Base-by-base conservation (phyloP, 2,329 filamentous ascomycete genomes). In the Fusarium sp. region DNA sequence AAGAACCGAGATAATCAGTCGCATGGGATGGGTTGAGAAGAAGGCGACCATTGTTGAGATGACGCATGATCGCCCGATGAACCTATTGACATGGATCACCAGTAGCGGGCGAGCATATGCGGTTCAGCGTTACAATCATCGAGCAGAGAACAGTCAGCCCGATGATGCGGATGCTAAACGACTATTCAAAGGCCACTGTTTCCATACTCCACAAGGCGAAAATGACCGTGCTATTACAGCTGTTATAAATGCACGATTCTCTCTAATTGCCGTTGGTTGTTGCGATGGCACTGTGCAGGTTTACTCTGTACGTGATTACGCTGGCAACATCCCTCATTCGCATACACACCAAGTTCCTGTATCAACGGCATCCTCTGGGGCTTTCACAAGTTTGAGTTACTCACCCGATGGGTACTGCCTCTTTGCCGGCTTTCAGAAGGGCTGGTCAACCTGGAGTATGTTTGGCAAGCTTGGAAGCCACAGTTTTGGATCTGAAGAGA, bases 361-460 rank as follows among this genome's bases (percentile, higher is more conserved):
- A 1, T 93, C 94, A 2, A 78, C 83, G 6, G 80, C 84, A 19
- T 85, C 87, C 17, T 89, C 93, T 2, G 96, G 96, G 0, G 78
- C 80, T 14, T 81, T 97, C 50, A 93, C 88, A 3, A 91, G 89
- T 28, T 79, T 99, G 68, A 88, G 82, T 62, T 99, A 97, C 81
- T 97, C 96, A 2, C 94, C 95, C 0, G 96, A 99, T 77, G 96
- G 96, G 19, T 97, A 98, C 77, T 97, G 94, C 76, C 85, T 99
- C 10, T 97, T 99, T 78, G 94, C 91, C 42, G 96, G 95, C 2
- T 98, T 95, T 74, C 90, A 96, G 73, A 89, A 90, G 59, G 96
- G 96, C 1, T 99, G 96, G 96, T 91, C 92, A 6, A 95, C 90
- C 45, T 99, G 95, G 95, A 98, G 95, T 76, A 96, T 98, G 36